Evolutionary conservation across 2,329 filamentous ascomycete genomes (phyloP), one percentile per base, ranked within the genome.

Genomic region (Penicillium sp.): DNA sequence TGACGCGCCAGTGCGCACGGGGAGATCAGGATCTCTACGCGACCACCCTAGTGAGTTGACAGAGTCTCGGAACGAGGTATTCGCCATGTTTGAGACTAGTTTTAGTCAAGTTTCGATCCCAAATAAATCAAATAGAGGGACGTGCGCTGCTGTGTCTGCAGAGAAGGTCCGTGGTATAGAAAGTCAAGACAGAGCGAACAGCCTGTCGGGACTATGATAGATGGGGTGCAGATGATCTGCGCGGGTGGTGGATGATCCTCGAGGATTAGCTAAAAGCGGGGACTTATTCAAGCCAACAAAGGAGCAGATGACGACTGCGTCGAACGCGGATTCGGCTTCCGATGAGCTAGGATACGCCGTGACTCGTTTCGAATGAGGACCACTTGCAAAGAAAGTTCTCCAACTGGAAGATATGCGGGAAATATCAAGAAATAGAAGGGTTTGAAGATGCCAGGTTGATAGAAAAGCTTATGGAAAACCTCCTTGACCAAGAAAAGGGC

Each of bases 31-130:
- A 56, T 91, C 88, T 69, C 93, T 86, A 66, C 93, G 88, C 69
- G 90, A 90, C 94, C 94, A 97, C 59, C 94, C 94, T 68, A 97
- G 78, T 57, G 91, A 94, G 80, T 90, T 95, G 82, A 97, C 91
- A 22, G 90, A 95, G 76, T 97, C 91, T 72, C 92, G 86, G 75
- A 99, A 97, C 44, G 90, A 90, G 64, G 86, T 81, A 49, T 68
- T 63, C 14, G 70, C 62, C 70, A 72, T 72, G 49, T 38, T 59
- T 28, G 47, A 55, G 53, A 37, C 19, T 25, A 50, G 53, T 45
- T 60, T 52, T 40, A 35, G 45, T 51, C 50, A 41, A 31, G n/a
- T 43, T 38, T 35, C 40, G 48, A 53, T 58, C 31, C 56, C 57
- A 57, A 60, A 55, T 58, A 43, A 55, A 50, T 36, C 54, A 40